phyloP scores from a whole-genome alignment of 768 basidiomycete species.

The Neoboletus magnificus region DNA sequence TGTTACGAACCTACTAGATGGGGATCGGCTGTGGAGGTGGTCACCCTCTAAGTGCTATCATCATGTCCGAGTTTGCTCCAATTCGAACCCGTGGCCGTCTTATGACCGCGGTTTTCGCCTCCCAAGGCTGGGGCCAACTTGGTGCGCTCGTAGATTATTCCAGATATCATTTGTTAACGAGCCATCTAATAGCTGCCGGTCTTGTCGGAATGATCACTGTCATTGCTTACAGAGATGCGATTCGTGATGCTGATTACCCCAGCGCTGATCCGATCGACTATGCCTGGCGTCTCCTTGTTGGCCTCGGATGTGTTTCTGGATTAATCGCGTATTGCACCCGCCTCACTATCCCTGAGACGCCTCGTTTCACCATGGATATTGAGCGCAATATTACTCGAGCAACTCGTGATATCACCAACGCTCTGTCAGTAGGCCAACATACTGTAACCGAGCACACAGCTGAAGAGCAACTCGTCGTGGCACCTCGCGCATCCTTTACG shows the following conservation, averaged over 20 bases:
- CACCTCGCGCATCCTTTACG: conserved; percentile 59
- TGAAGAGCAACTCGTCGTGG: conserved; percentile 48
- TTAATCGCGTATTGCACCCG: conserved; percentile 82
- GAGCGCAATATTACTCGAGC: conserved; percentile 76
- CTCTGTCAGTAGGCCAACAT: conserved; percentile 46
- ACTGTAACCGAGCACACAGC: conserved; percentile 44
- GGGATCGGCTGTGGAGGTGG: conserved; percentile 87
- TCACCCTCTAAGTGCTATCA: conserved; percentile 78
- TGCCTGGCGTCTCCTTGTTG: conserved; percentile 85
- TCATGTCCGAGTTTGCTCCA: conserved; percentile 86
- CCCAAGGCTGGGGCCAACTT: conserved; percentile 90
- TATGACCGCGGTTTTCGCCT: conserved; percentile 84
- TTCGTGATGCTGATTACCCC: conserved; percentile 41
- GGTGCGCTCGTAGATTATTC: conserved; percentile 36
- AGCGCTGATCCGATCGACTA: conserved; percentile 58
- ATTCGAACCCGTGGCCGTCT: conserved; percentile 75
- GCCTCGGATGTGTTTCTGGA: conserved; percentile 80
- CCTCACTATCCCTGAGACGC: conserved; percentile 88
- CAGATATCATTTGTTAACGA: background rate
- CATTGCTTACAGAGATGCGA: conserved; percentile 56
- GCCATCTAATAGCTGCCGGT: conserved; percentile 47
- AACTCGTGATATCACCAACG: conserved; percentile 61
- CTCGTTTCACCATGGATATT: conserved; percentile 89
- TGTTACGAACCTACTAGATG: conserved; percentile 38
- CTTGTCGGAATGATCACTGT: conserved; percentile 63